These are phyloP conservation scores for Candida sanyaensis DNA, from an alignment of 1,139 yeast species.

Conservation along the genomic window DNA sequence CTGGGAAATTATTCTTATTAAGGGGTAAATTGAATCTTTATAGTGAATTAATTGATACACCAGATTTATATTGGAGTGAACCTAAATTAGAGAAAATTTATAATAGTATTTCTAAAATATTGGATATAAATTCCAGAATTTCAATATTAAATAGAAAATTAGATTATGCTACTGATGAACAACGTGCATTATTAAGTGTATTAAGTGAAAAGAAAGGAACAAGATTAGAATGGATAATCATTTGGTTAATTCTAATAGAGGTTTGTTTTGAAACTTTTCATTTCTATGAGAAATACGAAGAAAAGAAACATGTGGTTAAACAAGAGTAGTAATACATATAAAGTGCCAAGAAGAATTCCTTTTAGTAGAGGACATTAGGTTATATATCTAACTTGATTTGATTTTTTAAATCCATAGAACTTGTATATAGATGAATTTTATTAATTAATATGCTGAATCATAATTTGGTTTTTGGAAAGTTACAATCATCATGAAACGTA, in stretches of 20 bases:
- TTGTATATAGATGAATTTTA: too few relatives aligned
- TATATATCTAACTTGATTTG: too few relatives aligned
- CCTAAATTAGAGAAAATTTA: constrained; percentile 80
- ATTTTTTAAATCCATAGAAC: too few relatives aligned
- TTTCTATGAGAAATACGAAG: constrained; percentile 27
- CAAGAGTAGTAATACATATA: not conserved
- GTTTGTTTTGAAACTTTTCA: constrained; percentile 77
- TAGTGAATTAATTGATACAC: constrained; percentile 89
- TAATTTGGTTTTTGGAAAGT: too few relatives aligned
- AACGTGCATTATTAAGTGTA: constrained; percentile 72
- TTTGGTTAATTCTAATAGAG: constrained; percentile 77
- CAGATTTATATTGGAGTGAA: constrained; percentile 91
- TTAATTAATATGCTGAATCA: too few relatives aligned
- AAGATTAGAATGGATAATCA: constrained; percentile 85
- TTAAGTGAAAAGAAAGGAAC: constrained; percentile 76
- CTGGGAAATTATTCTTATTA: constrained; percentile 72
- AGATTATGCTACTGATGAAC: constrained; percentile 90
- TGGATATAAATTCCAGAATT: constrained; percentile 79
- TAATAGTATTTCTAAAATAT: constrained; percentile 63
- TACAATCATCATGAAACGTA: too few relatives aligned
- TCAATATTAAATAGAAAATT: constrained; percentile 77
- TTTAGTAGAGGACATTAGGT: too few relatives aligned
- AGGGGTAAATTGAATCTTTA: constrained; percentile 83
- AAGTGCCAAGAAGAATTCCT: not conserved
- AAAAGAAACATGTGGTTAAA: not conserved